These are phyloP conservation scores for Bisporella sp. DNA, from an alignment of 2,329 filamentous ascomycete genomes.

Conservation along the genomic window DNA sequence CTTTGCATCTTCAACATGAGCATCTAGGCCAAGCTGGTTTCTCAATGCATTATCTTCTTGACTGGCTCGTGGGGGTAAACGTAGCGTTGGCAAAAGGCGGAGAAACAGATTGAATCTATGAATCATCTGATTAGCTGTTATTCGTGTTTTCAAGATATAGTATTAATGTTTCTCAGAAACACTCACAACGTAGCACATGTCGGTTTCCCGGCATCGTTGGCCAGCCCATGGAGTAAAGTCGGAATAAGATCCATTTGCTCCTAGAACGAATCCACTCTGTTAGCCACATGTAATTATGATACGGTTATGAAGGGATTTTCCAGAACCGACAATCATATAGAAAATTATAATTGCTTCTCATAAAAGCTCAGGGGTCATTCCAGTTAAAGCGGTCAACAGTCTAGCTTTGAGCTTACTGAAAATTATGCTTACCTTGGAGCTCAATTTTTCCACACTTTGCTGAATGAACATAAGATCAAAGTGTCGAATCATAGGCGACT, in stretches of 20 bases:
- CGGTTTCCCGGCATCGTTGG: constrained; percentile 48
- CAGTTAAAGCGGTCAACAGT: constrained; percentile 21
- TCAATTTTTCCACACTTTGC: constrained; percentile 64
- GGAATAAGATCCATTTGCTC: constrained; percentile 71
- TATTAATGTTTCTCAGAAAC: background rate
- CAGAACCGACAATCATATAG: no score
- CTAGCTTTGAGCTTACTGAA: background rate
- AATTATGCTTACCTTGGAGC: constrained; percentile 35
- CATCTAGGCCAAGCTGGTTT: constrained; percentile 55
- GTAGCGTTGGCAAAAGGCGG: constrained; percentile 63
- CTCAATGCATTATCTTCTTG: constrained; percentile 69
- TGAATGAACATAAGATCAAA: constrained; percentile 87
- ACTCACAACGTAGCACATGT: constrained; percentile 48
- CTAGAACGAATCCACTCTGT: constrained; percentile 14
- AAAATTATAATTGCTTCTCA: no score
- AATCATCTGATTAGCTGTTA: background rate
- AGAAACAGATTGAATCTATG: constrained; percentile 75
- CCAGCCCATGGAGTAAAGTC: constrained; percentile 59
- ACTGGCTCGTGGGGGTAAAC: constrained; percentile 68
- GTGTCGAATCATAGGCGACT: constrained; percentile 70
- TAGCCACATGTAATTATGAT: no score
- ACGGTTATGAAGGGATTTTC: no score
- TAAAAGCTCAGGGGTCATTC: no score
- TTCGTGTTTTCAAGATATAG: no score
- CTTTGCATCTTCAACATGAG: constrained; percentile 55